Conservation (phyloP, 2,329 filamentous ascomycete genomes). For the Cryphonectria parasitica region DNA sequence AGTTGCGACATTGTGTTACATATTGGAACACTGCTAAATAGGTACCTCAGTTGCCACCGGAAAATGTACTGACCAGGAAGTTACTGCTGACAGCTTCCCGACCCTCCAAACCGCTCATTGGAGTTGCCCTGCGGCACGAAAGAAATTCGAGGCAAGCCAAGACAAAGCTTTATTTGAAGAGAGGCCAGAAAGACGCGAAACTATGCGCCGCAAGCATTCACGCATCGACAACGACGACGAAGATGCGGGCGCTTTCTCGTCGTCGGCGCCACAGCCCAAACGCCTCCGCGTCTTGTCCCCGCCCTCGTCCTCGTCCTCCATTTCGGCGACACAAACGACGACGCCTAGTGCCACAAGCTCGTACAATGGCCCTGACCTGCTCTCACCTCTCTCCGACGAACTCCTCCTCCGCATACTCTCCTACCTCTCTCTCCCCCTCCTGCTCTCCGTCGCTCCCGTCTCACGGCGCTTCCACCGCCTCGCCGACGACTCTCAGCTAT, state of each 20-base stretch:
- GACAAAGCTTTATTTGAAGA: background rate
- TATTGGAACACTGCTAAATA: background rate
- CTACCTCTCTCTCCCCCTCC: conserved; percentile 69
- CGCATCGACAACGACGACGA: background rate
- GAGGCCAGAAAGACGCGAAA: background rate
- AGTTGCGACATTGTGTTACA: background rate
- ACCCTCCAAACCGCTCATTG: background rate
- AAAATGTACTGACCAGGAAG: background rate
- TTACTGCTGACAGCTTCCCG: background rate
- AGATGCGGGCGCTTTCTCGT: conserved; percentile 3
- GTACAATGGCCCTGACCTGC: conserved; percentile 51
- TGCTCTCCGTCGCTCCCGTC: conserved; percentile 67
- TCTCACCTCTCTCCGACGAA: conserved; percentile 83
- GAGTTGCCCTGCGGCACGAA: background rate
- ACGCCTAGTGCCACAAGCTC: background rate
- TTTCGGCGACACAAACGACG: background rate
- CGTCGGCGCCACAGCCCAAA: conserved; percentile 13
- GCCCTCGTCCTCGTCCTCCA: background rate
- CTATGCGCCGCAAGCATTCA: conserved; percentile 23
- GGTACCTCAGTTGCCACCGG: background rate
- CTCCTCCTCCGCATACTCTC: conserved; percentile 83
- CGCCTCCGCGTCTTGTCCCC: conserved; percentile 6
- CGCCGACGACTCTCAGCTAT: conserved; percentile 81
- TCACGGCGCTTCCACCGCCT: conserved; percentile 76
- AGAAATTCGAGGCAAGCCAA: background rate